Base-by-base conservation (phyloP, 2,329 filamentous ascomycete genomes). In the Shiraia bambusicola region DNA sequence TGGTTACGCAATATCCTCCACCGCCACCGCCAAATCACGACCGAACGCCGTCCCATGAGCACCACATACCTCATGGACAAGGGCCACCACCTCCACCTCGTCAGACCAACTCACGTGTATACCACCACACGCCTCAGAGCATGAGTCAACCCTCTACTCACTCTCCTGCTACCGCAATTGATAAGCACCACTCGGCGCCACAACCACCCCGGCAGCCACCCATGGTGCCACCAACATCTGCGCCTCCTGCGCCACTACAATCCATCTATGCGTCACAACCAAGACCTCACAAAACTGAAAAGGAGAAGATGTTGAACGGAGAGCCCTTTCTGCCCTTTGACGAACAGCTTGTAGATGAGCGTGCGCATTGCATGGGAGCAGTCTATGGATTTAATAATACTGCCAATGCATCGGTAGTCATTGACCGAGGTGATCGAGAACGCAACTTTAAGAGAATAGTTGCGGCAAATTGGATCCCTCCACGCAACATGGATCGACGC, bases 361-460 rank as follows among this genome's bases (percentile, higher is more conserved):
- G 92, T n/a, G 84, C 93, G 62, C 80, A 85, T 40, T 97, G 92
- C 71, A 86, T 83, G 49, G 79, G 81, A 10, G 88, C 88, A 4
- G 83, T 92, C 56, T 91, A 86, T 79, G 78, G 84, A 36, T 96
- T 93, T 72, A 96, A 96, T 69, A 88, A 86, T 65, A 85, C 87
- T 13, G 84, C 81, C 22, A 89, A 89, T 55, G 85, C 87, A 2
- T 81, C 82, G 40, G 80, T 83, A 28, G 86, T 85, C 4, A 80
- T 91, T 19, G 66, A 70, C 10, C 73, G 77, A 6, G 75, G 80
- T 17, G 86, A 92, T 64, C 80, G 85, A 31, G 76, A 79, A 19
- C 79, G 86, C 15, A 73, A 89, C 40, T 87, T 93, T 69, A 76
- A 80, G 32, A 81, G 86, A 56, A 87, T 93, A 34, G 63, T 91